Conservation (phyloP, 371 early-diverging fungal species). For the Syncephalastrum sp. region DNA sequence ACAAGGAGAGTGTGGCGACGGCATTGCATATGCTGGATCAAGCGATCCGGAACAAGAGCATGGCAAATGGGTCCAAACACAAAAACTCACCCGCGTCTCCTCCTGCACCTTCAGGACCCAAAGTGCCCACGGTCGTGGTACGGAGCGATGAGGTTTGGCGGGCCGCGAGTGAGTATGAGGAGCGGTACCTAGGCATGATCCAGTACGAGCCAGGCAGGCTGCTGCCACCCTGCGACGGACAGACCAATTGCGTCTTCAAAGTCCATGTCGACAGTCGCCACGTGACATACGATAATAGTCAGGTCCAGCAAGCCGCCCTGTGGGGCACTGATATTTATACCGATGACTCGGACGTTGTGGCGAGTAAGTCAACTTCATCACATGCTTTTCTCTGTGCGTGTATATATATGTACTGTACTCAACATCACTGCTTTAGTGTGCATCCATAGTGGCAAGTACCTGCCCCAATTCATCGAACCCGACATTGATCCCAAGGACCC, state of each 20-base stretch:
- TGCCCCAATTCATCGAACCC: constrained; percentile 27
- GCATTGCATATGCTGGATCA: constrained; percentile 13
- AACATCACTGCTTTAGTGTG: constrained; percentile 20
- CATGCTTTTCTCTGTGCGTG: neutral
- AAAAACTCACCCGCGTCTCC: neutral
- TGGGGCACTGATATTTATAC: constrained; percentile 91
- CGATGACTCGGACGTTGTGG: constrained; percentile 86
- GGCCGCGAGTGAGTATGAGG: neutral
- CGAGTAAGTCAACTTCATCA: constrained; percentile 48
- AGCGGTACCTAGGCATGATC: constrained; percentile 37
- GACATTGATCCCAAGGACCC: constrained; percentile 25
- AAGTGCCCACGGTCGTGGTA: neutral
- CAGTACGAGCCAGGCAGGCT: constrained; percentile 49
- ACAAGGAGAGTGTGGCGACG: constrained; percentile 1
- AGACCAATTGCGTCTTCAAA: constrained; percentile 55
- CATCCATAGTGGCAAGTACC: constrained; percentile 44
- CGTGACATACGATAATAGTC: constrained; percentile 53
- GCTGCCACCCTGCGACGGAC: constrained; percentile 49
- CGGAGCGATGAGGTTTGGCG: neutral
- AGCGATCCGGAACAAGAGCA: constrained; percentile 8
- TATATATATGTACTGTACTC: too few species aligned
- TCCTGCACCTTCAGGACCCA: too few species aligned
- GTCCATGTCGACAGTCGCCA: constrained; percentile 56
- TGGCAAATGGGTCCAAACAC: neutral
- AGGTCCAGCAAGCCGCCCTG: constrained; percentile 60